These are phyloP conservation scores for Posidonia oceanica DNA, from an alignment of 116 monocot genomes.

Conservation along the genomic window DNA sequence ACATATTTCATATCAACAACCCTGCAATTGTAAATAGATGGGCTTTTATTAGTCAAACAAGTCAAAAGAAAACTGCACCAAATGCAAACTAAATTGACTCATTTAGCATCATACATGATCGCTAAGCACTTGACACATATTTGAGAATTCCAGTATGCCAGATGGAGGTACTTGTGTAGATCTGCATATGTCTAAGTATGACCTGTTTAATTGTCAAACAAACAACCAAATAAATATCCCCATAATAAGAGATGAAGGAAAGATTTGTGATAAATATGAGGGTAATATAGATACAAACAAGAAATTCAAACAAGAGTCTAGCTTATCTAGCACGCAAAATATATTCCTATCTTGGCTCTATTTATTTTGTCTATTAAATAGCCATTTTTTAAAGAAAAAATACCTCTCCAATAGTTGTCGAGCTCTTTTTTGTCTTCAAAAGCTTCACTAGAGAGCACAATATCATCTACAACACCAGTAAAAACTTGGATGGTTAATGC, in stretches of 20 bases:
- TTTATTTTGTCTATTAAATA: constrained; percentile 1
- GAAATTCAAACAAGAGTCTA: not conserved
- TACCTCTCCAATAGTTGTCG: constrained; percentile 71
- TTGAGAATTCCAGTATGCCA: constrained; percentile 61
- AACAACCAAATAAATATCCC: not conserved
- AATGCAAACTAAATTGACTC: not conserved
- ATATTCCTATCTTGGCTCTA: not conserved
- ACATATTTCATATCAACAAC: no score
- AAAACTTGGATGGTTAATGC: not conserved
- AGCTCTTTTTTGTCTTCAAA: constrained; percentile 44
- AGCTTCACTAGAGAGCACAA: constrained; percentile 66
- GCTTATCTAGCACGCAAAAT: no score
- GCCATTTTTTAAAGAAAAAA: constrained; percentile 8
- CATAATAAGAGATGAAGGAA: not conserved
- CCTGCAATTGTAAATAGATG: constrained; percentile 25
- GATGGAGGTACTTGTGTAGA: constrained; percentile 53
- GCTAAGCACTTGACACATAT: constrained; percentile 67
- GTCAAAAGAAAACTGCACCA: not conserved
- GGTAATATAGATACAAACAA: not conserved
- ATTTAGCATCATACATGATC: constrained; percentile 47
- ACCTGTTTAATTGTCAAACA: constrained; percentile 59
- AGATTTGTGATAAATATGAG: not conserved
- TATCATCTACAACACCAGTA: constrained; percentile 53
- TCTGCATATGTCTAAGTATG: constrained; percentile 67
- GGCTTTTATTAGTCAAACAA: not conserved